Evolutionary conservation across 805 yeast genomes (phyloP).

Genomic region (Candida pseudoglaebosa): DNA sequence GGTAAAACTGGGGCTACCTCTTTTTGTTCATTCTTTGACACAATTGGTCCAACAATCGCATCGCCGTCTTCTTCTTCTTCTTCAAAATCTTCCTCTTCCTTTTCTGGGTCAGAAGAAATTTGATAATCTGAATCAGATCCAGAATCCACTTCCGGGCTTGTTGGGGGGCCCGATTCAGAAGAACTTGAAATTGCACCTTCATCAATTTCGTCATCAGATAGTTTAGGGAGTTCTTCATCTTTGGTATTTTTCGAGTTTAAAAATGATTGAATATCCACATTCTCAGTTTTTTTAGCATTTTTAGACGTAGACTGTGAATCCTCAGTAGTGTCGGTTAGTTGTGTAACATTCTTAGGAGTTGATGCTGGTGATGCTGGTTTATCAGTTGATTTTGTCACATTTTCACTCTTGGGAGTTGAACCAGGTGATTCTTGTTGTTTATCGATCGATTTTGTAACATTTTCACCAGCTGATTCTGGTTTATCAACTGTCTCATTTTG

Average conservation of each 20-base stretch:
- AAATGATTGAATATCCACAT: neutral
- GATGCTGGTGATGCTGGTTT: no score
- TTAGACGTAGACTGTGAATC: neutral
- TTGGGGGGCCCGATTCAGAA: conserved; percentile 9
- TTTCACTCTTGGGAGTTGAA: neutral
- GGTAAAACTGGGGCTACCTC: conserved; percentile 70
- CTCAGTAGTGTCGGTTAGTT: neutral
- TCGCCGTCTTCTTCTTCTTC: conserved; percentile 43
- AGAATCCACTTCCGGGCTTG: conserved; percentile 14
- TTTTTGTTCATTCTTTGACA: conserved; percentile 77
- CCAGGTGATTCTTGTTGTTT: neutral
- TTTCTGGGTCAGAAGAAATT: conserved; percentile 48
- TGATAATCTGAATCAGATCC: conserved; percentile 14
- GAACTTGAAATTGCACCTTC: conserved; percentile 14
- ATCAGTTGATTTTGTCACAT: no score
- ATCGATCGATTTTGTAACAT: neutral
- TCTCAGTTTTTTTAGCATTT: neutral
- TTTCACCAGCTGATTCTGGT: neutral
- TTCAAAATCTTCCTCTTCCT: conserved; percentile 42
- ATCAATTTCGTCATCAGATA: conserved; percentile 28
- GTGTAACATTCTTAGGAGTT: no score
- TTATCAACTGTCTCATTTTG: neutral
- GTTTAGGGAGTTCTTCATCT: conserved; percentile 10
- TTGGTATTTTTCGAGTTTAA: neutral
- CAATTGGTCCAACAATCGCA: conserved; percentile 56